phyloP scores from a whole-genome alignment of 768 basidiomycete genomes.

The Termitomyces sp. region DNA sequence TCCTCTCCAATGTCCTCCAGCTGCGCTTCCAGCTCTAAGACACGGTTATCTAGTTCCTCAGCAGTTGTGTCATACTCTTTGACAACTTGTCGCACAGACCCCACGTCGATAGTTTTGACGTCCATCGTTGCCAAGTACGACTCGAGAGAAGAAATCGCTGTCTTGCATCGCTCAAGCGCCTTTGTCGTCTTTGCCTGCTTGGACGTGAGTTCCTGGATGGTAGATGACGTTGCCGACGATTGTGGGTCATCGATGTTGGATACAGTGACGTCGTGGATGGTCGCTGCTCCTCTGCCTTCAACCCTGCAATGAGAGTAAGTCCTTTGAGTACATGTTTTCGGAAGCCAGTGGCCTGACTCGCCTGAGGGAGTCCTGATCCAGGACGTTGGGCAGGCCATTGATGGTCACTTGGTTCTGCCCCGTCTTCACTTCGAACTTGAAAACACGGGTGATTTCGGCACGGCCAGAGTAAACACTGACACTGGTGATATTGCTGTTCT shows the following conservation, averaged over 20 bases:
- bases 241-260: slow-evolving; percentile 5
- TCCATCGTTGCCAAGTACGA: slow-evolving; percentile 22
- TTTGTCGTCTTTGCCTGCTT: slow-evolving; percentile 15
- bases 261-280: slow-evolving; percentile 31
- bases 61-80: slow-evolving; percentile 19
- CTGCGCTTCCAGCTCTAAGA: slow-evolving; percentile 17
- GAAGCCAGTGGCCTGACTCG: slow-evolving; percentile 7
- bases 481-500: slow-evolving; percentile 27
- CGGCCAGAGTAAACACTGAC: slow-evolving; percentile 31
- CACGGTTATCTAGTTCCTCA: slow-evolving; percentile 21
- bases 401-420: slow-evolving; percentile 31
- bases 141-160: slow-evolving; percentile 19
- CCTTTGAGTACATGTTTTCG: background rate
- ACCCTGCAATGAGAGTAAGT: slow-evolving; percentile 17
- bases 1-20: slow-evolving; percentile 13
- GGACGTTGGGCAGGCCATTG: slow-evolving; percentile 24
- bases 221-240: background rate
- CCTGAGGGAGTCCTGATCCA: slow-evolving; percentile 28
- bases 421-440: slow-evolving; percentile 23
- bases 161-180: slow-evolving; percentile 20
- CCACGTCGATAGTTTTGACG: slow-evolving; percentile 18
- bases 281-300: slow-evolving; percentile 28
- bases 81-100: slow-evolving; percentile 13
- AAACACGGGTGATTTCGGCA: slow-evolving; percentile 31
- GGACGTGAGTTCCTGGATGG: slow-evolving; percentile 16